A percentile compares a stretch with the other conserved stretches of the same genome.
Evolutionary conservation across 331 rosid species (phyloP).

Genomic region (Arachis monticola): DNA sequence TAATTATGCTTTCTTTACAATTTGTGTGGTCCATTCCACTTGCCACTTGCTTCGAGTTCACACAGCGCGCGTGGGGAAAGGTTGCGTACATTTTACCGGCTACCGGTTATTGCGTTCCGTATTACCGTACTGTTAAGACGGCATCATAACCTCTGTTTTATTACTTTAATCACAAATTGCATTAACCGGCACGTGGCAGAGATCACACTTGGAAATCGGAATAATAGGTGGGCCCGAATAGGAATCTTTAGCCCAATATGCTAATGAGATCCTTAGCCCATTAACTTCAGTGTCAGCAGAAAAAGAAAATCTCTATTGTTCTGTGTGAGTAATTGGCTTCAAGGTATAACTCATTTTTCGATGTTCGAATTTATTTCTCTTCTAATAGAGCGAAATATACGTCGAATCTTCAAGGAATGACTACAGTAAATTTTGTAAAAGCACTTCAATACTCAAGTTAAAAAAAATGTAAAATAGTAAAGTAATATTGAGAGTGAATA

Average conservation of each 20-base stretch:
- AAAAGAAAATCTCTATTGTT: not conserved
- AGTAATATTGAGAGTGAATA: no score
- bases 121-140: not conserved
- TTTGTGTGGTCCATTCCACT: not conserved
- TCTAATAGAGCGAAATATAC: no score
- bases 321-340: no score
- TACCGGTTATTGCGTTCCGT: not conserved
- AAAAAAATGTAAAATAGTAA: no score
- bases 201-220: not conserved
- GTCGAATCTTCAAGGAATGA: no score
- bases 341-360: no score
- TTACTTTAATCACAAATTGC: not conserved
- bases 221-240: not conserved
- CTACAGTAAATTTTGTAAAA: no score
- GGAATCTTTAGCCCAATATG: conserved; percentile 6
- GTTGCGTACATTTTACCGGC: not conserved
- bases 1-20: not conserved
- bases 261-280: not conserved
- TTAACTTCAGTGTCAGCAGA: not conserved
- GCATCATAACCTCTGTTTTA: not conserved
- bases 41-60: not conserved
- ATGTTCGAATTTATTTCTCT: no score
- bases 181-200: conserved; percentile 5
- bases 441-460: no score
- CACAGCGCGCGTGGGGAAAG: not conserved